Evolutionary conservation across 805 yeast species (phyloP).

Genomic region (Spathaspora hagerdaliae): DNA sequence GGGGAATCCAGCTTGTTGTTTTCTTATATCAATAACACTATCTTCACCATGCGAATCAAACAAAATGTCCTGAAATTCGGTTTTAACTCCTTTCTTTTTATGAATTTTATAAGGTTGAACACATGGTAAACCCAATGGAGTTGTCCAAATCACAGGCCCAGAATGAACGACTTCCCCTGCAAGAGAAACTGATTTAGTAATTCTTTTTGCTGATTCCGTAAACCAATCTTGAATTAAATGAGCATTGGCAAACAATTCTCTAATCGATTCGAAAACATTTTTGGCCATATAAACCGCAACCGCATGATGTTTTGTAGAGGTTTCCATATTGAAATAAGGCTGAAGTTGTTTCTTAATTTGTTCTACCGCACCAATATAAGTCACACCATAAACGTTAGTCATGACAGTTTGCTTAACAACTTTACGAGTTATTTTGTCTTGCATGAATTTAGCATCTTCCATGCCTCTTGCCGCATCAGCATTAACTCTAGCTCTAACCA

Average conservation of each 20-base stretch:
- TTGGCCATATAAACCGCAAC: slow-evolving; percentile 57
- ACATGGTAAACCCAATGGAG: slow-evolving; percentile 92
- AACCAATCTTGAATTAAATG: slow-evolving; percentile 96
- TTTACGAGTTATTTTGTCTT: slow-evolving; percentile 71
- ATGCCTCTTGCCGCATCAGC: slow-evolving; percentile 51
- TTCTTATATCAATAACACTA: slow-evolving; percentile 78
- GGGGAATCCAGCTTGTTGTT: slow-evolving; percentile 91
- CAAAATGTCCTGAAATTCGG: slow-evolving; percentile 80
- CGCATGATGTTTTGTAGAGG: slow-evolving; percentile 31
- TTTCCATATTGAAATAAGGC: slow-evolving; percentile 49
- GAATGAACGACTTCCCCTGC: slow-evolving; percentile 70
- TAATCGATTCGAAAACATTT: slow-evolving; percentile 76
- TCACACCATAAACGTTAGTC: slow-evolving; percentile 98
- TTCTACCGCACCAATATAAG: slow-evolving; percentile 86
- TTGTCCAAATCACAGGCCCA: slow-evolving; percentile 95
- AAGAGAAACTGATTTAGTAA: slow-evolving; percentile 45
- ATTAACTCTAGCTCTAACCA: slow-evolving; percentile 55
- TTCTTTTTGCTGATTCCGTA: slow-evolving; percentile 77
- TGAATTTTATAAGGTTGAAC: slow-evolving; percentile 91
- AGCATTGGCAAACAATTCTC: slow-evolving; percentile 86
- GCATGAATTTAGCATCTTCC: slow-evolving; percentile 49
- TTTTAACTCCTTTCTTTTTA: slow-evolving; percentile 62
- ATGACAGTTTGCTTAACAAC: slow-evolving; percentile 95
- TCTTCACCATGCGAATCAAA: slow-evolving; percentile 77
- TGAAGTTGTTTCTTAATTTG: slow-evolving; percentile 80